Conservation (phyloP, 1,284 basidiomycete species). For the Ustilago shanxiensis region DNA sequence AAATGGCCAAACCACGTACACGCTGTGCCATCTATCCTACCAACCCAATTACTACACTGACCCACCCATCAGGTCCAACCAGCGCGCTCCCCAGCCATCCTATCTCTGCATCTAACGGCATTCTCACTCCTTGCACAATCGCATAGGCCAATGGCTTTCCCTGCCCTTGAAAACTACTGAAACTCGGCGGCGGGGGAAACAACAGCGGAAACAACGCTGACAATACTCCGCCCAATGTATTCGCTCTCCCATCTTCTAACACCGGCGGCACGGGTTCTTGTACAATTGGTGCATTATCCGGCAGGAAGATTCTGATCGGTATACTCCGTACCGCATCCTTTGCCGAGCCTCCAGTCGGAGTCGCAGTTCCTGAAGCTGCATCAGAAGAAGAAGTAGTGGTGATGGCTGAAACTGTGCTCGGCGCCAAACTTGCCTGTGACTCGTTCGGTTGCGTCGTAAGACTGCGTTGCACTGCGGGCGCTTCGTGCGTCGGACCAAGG, state of each 20-base stretch:
- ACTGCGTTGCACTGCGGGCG: conserved; percentile 23
- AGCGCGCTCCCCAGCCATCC: conserved; percentile 92
- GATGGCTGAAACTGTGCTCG: conserved; percentile 40
- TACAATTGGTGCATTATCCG: conserved; percentile 86
- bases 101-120: conserved; percentile 88
- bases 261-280: conserved; percentile 86
- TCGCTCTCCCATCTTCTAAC: conserved; percentile 70
- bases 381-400: conserved; percentile 45
- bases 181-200: conserved; percentile 70
- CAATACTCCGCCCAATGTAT: conserved; percentile 71
- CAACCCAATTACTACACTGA: conserved; percentile 44
- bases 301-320: conserved; percentile 84
- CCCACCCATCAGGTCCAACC: conserved; percentile 92
- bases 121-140: conserved; percentile 86
- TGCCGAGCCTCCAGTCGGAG: conserved; percentile 14
- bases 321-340: conserved; percentile 39
- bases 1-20: too few species aligned
- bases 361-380: conserved; percentile 14
- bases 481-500: conserved; percentile 23
- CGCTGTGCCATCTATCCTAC: not conserved
- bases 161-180: conserved; percentile 41
- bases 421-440: conserved; percentile 39
- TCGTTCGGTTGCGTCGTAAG: conserved; percentile 47
- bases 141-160: conserved; percentile 73
- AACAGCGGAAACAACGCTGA: conserved; percentile 72